These are phyloP conservation scores for Emericellopsis atlantica DNA, from an alignment of 2,329 filamentous ascomycete species.

Conservation along the genomic window DNA sequence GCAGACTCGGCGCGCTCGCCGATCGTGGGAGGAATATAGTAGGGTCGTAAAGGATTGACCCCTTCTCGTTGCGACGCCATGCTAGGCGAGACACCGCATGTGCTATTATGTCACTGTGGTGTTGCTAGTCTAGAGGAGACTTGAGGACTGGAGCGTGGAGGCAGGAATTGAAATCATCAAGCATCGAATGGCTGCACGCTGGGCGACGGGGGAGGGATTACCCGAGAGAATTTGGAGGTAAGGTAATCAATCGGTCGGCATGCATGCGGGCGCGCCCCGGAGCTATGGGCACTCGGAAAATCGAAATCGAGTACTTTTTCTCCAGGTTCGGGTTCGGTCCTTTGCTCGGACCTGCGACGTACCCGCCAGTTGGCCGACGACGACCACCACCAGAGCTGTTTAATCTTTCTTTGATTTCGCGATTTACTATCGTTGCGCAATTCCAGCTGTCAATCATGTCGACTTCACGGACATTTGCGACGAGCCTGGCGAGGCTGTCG, in stretches of 20 bases:
- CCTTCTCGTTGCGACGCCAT: slow-evolving; percentile 33
- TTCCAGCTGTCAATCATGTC: slow-evolving; percentile 10
- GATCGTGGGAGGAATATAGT: slow-evolving; percentile 53
- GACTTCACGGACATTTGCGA: slow-evolving; percentile 17
- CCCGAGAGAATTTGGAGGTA: too few species aligned
- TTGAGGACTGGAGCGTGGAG: slow-evolving; percentile 6
- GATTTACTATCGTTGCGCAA: background rate
- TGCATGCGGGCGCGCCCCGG: too few species aligned
- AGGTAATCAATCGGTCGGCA: too few species aligned
- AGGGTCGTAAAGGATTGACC: slow-evolving; percentile 55
- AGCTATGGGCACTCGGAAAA: too few species aligned
- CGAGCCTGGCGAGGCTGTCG: slow-evolving; percentile 18
- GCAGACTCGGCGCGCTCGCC: slow-evolving; percentile 28
- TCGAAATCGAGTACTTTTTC: too few species aligned
- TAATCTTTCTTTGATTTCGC: background rate
- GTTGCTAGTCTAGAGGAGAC: slow-evolving; percentile 4
- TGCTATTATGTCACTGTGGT: slow-evolving; percentile 14
- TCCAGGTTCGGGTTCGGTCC: too few species aligned
- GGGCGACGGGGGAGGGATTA: too few species aligned
- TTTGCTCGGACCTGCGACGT: too few species aligned
- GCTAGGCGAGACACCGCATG: slow-evolving; percentile 11
- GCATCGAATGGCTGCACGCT: background rate
- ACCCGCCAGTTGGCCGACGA: too few species aligned
- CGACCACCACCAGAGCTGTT: too few species aligned
- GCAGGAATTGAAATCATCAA: slow-evolving; percentile 7